A percentile compares a stretch with the other conserved stretches of the same genome.
These are phyloP conservation scores for Venturia carpophila DNA, from an alignment of 2,329 filamentous ascomycete species.

Conservation along the genomic window DNA sequence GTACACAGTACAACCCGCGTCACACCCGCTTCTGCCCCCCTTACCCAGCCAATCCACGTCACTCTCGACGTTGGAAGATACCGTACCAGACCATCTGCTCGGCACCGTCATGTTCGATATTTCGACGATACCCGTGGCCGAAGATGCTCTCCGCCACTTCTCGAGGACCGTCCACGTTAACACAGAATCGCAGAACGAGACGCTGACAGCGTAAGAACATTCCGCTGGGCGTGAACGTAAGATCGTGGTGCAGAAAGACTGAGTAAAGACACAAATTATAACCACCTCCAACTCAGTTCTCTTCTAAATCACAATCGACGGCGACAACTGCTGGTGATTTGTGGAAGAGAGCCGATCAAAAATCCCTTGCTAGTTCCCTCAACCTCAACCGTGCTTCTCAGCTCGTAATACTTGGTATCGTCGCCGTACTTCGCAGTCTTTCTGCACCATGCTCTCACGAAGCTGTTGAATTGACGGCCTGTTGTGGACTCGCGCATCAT, in stretches of 20 bases:
- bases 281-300: background rate
- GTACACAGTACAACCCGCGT: background rate
- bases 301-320: background rate
- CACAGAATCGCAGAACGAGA: background rate
- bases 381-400: background rate
- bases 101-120: background rate
- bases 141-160: constrained; percentile 3
- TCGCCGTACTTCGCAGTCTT: background rate
- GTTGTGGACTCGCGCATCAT: background rate
- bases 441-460: background rate
- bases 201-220: background rate
- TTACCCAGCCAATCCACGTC: background rate
- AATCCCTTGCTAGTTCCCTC: background rate
- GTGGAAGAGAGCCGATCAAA: background rate
- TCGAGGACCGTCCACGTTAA: background rate
- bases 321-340: background rate
- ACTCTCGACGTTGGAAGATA: background rate
- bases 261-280: background rate
- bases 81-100: background rate
- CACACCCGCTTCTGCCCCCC: background rate
- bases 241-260: background rate
- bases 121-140: constrained; percentile 1
- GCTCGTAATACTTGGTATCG: background rate
- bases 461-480: background rate
- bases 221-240: background rate